Conservation (phyloP, 2,329 filamentous ascomycete species). For the Hypomyces rosellus region DNA sequence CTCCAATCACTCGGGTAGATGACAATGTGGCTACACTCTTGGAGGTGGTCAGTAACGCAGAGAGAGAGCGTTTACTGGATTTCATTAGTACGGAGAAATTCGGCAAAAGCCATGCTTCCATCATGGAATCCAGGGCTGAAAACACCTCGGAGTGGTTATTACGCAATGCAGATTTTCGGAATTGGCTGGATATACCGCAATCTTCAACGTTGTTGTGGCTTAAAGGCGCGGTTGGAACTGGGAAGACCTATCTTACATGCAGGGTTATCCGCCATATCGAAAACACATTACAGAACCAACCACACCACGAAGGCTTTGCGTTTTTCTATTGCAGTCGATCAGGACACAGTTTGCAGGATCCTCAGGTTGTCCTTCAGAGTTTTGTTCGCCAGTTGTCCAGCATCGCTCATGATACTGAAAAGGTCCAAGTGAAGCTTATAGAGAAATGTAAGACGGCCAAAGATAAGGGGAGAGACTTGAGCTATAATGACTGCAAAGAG, state of each 20-base stretch:
- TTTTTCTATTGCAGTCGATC: constrained; percentile 16
- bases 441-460: constrained; percentile 1
- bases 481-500: constrained; percentile 7
- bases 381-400: constrained; percentile 13
- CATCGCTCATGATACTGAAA: neutral
- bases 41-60: neutral
- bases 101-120: neutral
- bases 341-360: constrained; percentile 10
- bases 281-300: neutral
- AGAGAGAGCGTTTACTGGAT: neutral
- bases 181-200: neutral
- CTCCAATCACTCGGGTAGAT: neutral
- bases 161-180: neutral
- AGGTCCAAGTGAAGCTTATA: neutral
- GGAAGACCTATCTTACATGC: constrained; percentile 8
- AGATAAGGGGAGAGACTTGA: constrained; percentile 1
- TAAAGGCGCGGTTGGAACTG: constrained; percentile 2
- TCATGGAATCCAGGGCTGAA: neutral
- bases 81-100: constrained; percentile 5
- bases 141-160: neutral
- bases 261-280: constrained; percentile 1
- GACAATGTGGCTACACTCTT: neutral
- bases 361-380: constrained; percentile 11
- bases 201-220: constrained; percentile 4
- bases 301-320: constrained; percentile 11